Evolutionary conservation across 2,329 filamentous ascomycete species (phyloP), one percentile per base, ranked within the genome.

Genomic region (Zasmidium cellare): DNA sequence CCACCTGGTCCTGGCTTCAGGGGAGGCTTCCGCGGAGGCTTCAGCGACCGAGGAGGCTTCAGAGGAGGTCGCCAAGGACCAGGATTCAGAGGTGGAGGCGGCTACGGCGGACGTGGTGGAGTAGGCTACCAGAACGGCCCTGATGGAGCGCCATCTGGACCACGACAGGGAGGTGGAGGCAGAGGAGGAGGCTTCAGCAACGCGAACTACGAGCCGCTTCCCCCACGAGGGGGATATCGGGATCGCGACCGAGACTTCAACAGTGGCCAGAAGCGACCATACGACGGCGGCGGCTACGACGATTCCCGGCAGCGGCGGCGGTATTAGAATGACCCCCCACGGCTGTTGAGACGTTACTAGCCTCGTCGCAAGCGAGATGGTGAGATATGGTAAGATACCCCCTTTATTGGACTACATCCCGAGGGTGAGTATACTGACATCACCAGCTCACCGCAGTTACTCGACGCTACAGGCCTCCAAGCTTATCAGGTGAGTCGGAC

Each of bases 141-240:
- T 3, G 76, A 79, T 57, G 79, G 79, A 45, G 78, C 79, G 23
- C 79, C 79, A 38, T 75, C 78, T 23, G 79, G 79, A 46, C 79
- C 79, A 48, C 72, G 79, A 18, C 68, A 74, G 47, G 69, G 70
- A 22, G 72, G 76, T 44, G 67, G 71, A 16, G 67, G 70, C 14
- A 56, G 66, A 31, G 72, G 77, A 47, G 74, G 74, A 48, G 72
- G 75, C 38, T 68, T 68, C 46, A 75, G 82, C 59, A 90, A 90
- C 65, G 90, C 90, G 78, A 94, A 96, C 77, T 88, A 89, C 75
- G 91, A 96, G 74, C 91, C 90, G 61, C 85, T 94, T 72, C 87
- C 89, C 70, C 85, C 86, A 53, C 77, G 86, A 69, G 77, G 79
- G 62, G 76, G 82, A n/a, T 68, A 73, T 63, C 67, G 77, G 50